These are phyloP conservation scores for Fusarium scirpi DNA, from an alignment of 2,329 filamentous ascomycete genomes.

Conservation along the genomic window DNA sequence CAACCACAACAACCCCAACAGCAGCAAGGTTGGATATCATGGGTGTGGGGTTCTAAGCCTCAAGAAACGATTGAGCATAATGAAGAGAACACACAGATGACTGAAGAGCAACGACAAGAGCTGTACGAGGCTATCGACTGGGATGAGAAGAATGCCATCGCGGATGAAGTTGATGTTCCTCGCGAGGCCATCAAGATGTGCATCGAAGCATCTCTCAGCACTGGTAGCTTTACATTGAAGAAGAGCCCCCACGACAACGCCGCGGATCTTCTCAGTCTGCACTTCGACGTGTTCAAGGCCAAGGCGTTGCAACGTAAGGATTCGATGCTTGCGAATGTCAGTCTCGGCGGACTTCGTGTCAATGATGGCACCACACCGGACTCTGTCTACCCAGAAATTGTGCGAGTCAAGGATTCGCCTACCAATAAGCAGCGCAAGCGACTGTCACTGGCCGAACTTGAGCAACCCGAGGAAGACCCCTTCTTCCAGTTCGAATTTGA, in stretches of 20 bases:
- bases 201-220: constrained; percentile 91
- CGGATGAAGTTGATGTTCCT: constrained; percentile 89
- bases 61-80: constrained; percentile 68
- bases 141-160: constrained; percentile 92
- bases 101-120: constrained; percentile 94
- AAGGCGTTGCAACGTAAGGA: constrained; percentile 91
- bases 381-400: constrained; percentile 93
- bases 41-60: constrained; percentile 88
- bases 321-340: constrained; percentile 88
- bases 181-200: constrained; percentile 93
- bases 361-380: constrained; percentile 96
- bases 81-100: constrained; percentile 85
- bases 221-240: constrained; percentile 94
- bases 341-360: constrained; percentile 90
- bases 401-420: constrained; percentile 91
- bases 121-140: constrained; percentile 98
- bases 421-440: constrained; percentile 60
- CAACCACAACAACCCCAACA: constrained; percentile 66
- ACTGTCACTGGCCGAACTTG: constrained; percentile 66
- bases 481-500: constrained; percentile 96
- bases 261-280: constrained; percentile 86
- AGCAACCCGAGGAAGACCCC: constrained; percentile 70
- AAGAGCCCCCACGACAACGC: constrained; percentile 71
- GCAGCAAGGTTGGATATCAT: constrained; percentile 88
- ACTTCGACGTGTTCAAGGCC: constrained; percentile 95